A percentile compares a stretch with the other conserved stretches of the same genome.
phyloP scores from a whole-genome alignment of 2,329 filamentous ascomycete species.

The Ampelomyces quisqualis region DNA sequence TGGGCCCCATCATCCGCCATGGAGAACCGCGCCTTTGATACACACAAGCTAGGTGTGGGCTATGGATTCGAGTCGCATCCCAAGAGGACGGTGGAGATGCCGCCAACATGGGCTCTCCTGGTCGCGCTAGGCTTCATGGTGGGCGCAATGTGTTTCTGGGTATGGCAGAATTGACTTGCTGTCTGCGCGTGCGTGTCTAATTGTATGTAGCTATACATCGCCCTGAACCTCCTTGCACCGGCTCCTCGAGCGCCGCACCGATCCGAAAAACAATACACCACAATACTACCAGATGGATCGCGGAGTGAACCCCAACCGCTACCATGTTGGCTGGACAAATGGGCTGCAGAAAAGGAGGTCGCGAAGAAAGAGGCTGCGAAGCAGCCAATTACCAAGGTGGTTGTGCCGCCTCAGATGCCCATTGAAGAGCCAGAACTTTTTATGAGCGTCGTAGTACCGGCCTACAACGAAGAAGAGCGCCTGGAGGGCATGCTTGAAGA shows the following conservation, averaged over 20 bases:
- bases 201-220: slow-evolving; percentile 59
- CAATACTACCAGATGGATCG: slow-evolving; percentile 66
- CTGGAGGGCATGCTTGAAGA: slow-evolving; percentile 85
- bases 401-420: slow-evolving; percentile 46
- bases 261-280: slow-evolving; percentile 84
- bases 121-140: slow-evolving; percentile 27
- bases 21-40: slow-evolving; percentile 32
- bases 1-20: slow-evolving; percentile 15
- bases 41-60: slow-evolving; percentile 18
- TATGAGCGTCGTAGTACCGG: slow-evolving; percentile 89
- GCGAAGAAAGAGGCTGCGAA: slow-evolving; percentile 36
- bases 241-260: slow-evolving; percentile 70
- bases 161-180: slow-evolving; percentile 12
- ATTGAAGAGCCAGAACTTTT: slow-evolving; percentile 78
- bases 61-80: slow-evolving; percentile 34
- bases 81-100: slow-evolving; percentile 27
- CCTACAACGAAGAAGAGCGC: slow-evolving; percentile 89
- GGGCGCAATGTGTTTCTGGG: slow-evolving; percentile 33
- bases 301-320: slow-evolving; percentile 58
- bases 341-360: slow-evolving; percentile 59
- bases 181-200: not conserved
- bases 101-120: slow-evolving; percentile 36
- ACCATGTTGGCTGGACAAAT: slow-evolving; percentile 86
- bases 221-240: slow-evolving; percentile 75
- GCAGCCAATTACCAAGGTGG: slow-evolving; percentile 23